These are phyloP conservation scores for Corylus heterophylla DNA, from an alignment of 306 rosid genomes.

Conservation along the genomic window DNA sequence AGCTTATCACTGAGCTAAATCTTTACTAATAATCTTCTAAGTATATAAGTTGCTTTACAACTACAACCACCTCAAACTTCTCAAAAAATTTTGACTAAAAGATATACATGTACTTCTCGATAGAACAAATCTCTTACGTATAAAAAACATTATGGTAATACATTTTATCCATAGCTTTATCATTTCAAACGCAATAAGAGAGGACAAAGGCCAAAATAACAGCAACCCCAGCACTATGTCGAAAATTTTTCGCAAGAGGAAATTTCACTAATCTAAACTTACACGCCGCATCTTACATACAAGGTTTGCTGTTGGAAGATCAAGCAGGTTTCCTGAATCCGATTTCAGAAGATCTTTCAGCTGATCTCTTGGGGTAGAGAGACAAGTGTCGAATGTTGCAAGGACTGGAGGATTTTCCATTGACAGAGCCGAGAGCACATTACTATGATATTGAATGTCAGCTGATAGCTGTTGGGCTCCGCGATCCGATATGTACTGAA, in stretches of 20 bases:
- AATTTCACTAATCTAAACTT: constrained; percentile 39
- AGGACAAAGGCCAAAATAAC: not conserved
- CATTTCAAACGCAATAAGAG: not conserved
- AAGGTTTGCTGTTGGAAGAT: constrained; percentile 87
- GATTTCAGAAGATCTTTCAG: constrained; percentile 69
- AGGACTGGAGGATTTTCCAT: constrained; percentile 85
- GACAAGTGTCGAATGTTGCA: constrained; percentile 74
- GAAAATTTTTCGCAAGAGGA: not conserved
- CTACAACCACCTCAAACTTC: not conserved
- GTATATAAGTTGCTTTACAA: not conserved
- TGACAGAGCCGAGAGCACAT: constrained; percentile 88
- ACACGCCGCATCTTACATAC: constrained; percentile 87
- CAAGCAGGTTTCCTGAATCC: constrained; percentile 73
- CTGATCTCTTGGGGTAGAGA: constrained; percentile 74
- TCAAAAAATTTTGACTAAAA: not conserved
- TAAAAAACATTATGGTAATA: not conserved
- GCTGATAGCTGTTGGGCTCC: constrained; percentile 92
- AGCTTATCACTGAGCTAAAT: too few species aligned
- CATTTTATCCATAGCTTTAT: not conserved
- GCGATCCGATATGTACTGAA: constrained; percentile 81
- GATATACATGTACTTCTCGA: not conserved
- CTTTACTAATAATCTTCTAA: not conserved
- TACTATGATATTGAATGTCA: constrained; percentile 89
- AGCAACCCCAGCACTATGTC: not conserved
- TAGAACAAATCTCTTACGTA: not conserved